Evolutionary conservation across 805 yeast genomes (phyloP), one percentile per base, ranked within the genome.

Genomic region (Candida morakotiae): DNA sequence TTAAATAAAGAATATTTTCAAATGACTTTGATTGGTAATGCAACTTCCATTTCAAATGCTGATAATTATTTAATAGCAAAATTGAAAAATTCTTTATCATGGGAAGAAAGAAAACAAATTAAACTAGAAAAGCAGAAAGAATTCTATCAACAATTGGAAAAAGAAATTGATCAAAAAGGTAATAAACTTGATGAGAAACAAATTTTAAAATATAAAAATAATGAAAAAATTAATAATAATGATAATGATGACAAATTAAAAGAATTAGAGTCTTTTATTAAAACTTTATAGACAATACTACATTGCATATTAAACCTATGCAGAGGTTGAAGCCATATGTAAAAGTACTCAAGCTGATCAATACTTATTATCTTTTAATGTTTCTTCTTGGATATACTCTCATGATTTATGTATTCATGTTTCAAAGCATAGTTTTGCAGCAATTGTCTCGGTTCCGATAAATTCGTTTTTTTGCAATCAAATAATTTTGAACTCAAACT

Each of bases 1-100:
- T 3, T 11, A 4, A 32, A 24, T 10, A 32, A 32, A 2, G 35
- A 32, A 32, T 32, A 23, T 18, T 23, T 23, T 17, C 22, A 32
- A 23, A 17, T 32, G 35, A 32, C 19, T 10, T n/a, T 32, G 15
- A n/a, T 32, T 23, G 35, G 35, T 2, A 18, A 17, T 23, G 35
- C 35, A 11, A 15, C 11, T 16, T 2, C 19, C 5, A 16, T 32
- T 9, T 10, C 23, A 9, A 5, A 23, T n/a, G 5, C 28, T 17
- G 35, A 32, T 24, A 9, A 4, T 4, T 32, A 15, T 24, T 32
- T 16, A 13, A 32, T 22, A 8, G 26, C 17, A 3, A 32, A 32
- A 24, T 23, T 32, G 10, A 20, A 32, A 15, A 24, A 18, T 16
- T 23, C 23, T 17, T 13, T 32, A 3, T 24, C 28, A 5, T 32